Evolutionary conservation across 179 eudicot species (phyloP), one percentile per base, ranked within the genome.

Genomic region (Beta corolliflora): DNA sequence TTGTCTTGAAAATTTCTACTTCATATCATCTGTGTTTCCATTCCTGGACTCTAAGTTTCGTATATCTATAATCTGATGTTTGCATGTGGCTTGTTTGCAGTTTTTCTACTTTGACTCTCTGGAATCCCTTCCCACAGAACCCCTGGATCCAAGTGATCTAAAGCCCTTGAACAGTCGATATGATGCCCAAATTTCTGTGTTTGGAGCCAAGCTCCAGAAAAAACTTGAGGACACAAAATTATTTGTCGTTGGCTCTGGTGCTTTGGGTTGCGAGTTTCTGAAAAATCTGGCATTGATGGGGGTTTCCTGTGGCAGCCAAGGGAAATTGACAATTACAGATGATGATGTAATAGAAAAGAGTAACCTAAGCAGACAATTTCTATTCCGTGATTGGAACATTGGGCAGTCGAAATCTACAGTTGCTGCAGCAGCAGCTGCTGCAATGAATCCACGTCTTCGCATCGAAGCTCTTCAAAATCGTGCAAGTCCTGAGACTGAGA

Each of bases 271-370:
- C 73, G 98, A 96, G 85, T 96, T 94, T 71, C 84, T 96, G 77
- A 96, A 96, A 77, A 94, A 96, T 79, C 81, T 96, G 65, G 98
- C 99, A 77, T 82, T 96, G 75, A 96, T 96, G 98, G 99, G 99
- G 71, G 94, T 96, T 63, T 86, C 93, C 64, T 96, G 98, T 82
- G 84, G 88, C 71, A 53, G 67, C 78, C 79, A 84, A 79, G 99
- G 94, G 70, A 93, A 91, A 80, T 53, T 96, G 68, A 96, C 99
- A n/a, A 73, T 96, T 19, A 96, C 98, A 3, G 98, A 96, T 85
- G 99, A 96, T 85, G 98, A 96, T 86, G 98, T 96, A 3, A 94
- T 96, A 70, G 98, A 96, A 84, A 96, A 93, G 84, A 96, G 99
- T 84, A 96, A 94, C 81, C 91, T 94, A 19, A 96, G 93, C 81